Conservation (phyloP, 129 eudicot species). For the Erigeron canadensis region DNA sequence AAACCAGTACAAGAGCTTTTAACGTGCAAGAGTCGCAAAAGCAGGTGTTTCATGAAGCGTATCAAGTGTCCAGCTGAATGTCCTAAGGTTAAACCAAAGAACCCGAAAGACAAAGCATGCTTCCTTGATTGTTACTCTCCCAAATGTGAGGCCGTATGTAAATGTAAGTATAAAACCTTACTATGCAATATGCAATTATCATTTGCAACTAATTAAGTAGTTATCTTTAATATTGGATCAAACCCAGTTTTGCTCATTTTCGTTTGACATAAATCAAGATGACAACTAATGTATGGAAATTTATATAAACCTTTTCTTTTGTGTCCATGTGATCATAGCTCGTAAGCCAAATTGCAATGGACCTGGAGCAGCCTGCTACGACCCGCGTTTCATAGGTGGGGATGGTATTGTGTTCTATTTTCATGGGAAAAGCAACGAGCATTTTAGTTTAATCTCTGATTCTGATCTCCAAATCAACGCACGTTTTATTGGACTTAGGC, state of each 20-base stretch:
- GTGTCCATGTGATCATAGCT: conserved; percentile 19
- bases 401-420: conserved; percentile 60
- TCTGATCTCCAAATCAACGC: conserved; percentile 53
- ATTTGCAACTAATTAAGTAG: too few species aligned
- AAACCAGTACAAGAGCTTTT: conserved; percentile 33
- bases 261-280: too few species aligned
- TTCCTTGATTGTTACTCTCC: conserved; percentile 53
- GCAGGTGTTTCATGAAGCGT: conserved; percentile 47
- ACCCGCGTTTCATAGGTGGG: conserved; percentile 65
- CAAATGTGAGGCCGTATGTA: conserved; percentile 53
- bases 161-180: conserved; percentile 36
- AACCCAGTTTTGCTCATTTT: too few species aligned
- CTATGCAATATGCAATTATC: not conserved
- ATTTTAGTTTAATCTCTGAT: conserved; percentile 51
- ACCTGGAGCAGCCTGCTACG: conserved; percentile 57
- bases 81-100: conserved; percentile 43
- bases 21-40: conserved; percentile 38
- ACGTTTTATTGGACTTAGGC: conserved; percentile 52
- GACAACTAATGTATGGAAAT: too few species aligned
- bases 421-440: conserved; percentile 51
- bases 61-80: conserved; percentile 44
- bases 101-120: conserved; percentile 47
- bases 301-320: not conserved
- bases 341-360: conserved; percentile 62
- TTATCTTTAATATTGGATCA: too few species aligned